Evolutionary conservation across 2,329 filamentous ascomycete genomes (phyloP), one percentile per base, ranked within the genome.

Genomic region (Fusarium avenaceum): DNA sequence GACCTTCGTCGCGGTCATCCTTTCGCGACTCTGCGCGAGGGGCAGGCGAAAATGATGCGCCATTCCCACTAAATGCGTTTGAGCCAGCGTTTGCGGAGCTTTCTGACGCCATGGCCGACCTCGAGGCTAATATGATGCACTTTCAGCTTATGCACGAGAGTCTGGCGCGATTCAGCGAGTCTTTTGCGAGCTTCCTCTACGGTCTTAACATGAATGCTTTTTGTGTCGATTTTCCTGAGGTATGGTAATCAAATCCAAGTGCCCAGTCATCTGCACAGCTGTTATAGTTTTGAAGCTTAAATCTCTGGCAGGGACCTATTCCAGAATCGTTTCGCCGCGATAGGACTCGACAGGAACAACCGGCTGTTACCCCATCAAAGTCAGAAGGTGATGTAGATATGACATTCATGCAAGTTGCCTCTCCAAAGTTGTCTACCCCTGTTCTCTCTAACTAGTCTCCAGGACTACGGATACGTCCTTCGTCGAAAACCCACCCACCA

Each of bases 181-280:
- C 92, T 76, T 99, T 99, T 79, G 94, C 94, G 2, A 93, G 91
- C 72, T 98, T 99, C 75, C 81, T 99, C 45, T 99, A 98, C 74
- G 96, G 96, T 3, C 80, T 99, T 77, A 98, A 98, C 76, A 97
- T 99, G 94, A 98, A 97, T 79, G 96, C 96, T 2, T 99, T 98
- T 78, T 98, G 95, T 78, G 94, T 98, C 32, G 96, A 99, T 78
- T 99, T 97, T 70, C 92, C 94, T 0, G 96, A 99, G 88, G 94
- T 94, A 81, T 51, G 77, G 57, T 22, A 47, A 52, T 55, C 50
- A 28, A 30, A 7, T 47, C 14, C 32, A 42, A 43, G 20, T 20
- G 4, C 14, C 6, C 4, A n/a, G 22, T 30, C 14, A 50, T 40
- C 15, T 32, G 28, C 57, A 42, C 10, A 33, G 33, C 13, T 5